These are phyloP conservation scores for Paxillus involutus DNA, from an alignment of 768 basidiomycete genomes.

Conservation along the genomic window DNA sequence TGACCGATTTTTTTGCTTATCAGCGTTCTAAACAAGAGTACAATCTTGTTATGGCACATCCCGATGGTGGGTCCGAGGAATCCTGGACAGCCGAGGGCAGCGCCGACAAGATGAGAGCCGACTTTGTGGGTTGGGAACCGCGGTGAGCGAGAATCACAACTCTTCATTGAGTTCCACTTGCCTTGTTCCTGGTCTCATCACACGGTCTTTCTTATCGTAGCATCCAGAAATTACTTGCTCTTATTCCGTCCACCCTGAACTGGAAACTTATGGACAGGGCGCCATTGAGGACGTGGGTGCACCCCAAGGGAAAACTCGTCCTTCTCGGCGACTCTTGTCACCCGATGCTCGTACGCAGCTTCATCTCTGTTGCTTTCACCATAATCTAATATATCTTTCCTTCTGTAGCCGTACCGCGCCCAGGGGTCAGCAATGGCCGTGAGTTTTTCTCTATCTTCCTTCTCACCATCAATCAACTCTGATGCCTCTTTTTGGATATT, in stretches of 20 bases:
- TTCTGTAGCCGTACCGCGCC: conserved; percentile 46
- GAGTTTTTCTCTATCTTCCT: conserved; percentile 8
- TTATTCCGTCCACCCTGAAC: conserved; percentile 46
- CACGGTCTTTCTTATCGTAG: conserved; percentile 19
- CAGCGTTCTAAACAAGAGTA: conserved; percentile 40
- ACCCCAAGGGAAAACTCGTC: conserved; percentile 40
- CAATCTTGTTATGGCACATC: conserved; percentile 46
- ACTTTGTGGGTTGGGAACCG: conserved; percentile 50
- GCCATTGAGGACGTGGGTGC: conserved; percentile 50
- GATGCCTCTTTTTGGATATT: background rate
- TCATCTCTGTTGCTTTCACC: background rate
- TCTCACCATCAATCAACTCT: background rate
- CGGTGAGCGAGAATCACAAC: conserved; percentile 30
- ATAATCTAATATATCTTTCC: background rate
- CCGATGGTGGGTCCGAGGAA: conserved; percentile 40
- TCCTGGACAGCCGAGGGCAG: conserved; percentile 45
- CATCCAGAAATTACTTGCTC: conserved; percentile 43
- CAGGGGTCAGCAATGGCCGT: conserved; percentile 59
- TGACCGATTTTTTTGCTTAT: background rate
- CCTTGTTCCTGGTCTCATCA: conserved; percentile 3
- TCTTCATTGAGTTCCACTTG: background rate
- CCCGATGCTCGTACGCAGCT: conserved; percentile 45
- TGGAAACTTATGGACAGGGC: conserved; percentile 50
- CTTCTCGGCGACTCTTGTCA: conserved; percentile 59
- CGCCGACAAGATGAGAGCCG: conserved; percentile 44